Percentiles rank a stretch among this genome's conserved stretches.
These are phyloP conservation scores for Blastocladiella emersonii DNA, from an alignment of 371 early-diverging fungal genomes.

Conservation along the genomic window DNA sequence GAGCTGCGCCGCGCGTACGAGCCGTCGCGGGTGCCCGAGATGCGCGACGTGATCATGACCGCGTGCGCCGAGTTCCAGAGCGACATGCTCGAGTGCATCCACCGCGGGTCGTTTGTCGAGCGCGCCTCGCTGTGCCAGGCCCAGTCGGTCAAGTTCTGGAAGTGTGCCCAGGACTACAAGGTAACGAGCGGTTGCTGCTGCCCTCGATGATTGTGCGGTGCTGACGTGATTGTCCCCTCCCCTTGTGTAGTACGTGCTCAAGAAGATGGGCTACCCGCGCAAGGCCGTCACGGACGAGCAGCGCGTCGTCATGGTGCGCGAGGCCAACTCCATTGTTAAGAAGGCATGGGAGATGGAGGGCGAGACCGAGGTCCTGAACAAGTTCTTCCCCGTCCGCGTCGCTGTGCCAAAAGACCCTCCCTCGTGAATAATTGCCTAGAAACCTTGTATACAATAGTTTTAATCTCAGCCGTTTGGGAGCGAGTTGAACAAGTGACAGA, in stretches of 20 bases:
- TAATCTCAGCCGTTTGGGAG: too few relatives aligned
- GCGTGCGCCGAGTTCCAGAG: background rate
- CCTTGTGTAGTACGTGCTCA: background rate
- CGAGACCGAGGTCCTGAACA: background rate
- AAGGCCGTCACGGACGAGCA: background rate
- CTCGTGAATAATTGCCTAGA: too few relatives aligned
- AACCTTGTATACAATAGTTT: too few relatives aligned
- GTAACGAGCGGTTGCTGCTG: background rate
- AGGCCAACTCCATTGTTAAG: background rate
- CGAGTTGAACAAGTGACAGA: too few relatives aligned
- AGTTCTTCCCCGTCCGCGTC: background rate
- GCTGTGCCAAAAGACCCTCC: too few relatives aligned
- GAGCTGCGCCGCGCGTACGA: background rate
- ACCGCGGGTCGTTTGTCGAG: background rate
- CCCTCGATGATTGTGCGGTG: too few relatives aligned
- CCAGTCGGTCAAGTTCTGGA: background rate
- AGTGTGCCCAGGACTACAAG: background rate
- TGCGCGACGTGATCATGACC: background rate
- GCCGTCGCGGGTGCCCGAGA: background rate
- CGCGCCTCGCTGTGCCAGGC: background rate
- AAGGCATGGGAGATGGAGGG: background rate
- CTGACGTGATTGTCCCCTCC: too few relatives aligned
- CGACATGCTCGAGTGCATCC: background rate
- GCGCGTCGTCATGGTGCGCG: background rate
- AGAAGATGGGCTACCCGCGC: background rate